phyloP scores from a whole-genome alignment of 2,329 filamentous ascomycete genomes.

The Ascochyta viciae-villosae region DNA sequence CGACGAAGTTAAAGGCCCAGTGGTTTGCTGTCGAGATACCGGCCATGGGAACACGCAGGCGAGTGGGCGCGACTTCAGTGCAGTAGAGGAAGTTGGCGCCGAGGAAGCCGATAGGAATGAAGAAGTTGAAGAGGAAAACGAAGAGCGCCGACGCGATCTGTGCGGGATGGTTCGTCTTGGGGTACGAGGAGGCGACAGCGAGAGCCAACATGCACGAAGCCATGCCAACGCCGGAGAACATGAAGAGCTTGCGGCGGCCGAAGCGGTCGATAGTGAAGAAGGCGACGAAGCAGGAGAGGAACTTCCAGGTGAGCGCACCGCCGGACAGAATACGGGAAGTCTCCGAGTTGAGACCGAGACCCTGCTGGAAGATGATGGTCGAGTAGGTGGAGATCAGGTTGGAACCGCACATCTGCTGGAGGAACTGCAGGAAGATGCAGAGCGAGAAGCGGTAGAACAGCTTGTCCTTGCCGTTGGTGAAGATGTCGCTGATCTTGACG shows the following conservation, averaged over 20 bases:
- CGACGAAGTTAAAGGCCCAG: slow-evolving; percentile 55
- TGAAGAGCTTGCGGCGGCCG: slow-evolving; percentile 66
- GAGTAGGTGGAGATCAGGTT: slow-evolving; percentile 60
- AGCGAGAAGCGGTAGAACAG: slow-evolving; percentile 68
- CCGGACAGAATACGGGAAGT: slow-evolving; percentile 69
- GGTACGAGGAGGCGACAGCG: slow-evolving; percentile 60
- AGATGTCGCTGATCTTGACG: slow-evolving; percentile 64
- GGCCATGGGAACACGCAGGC: slow-evolving; percentile 62
- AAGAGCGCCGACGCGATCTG: slow-evolving; percentile 63
- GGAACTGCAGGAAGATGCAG: slow-evolving; percentile 59
- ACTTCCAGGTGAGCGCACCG: slow-evolving; percentile 64
- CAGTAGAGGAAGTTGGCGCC: slow-evolving; percentile 68
- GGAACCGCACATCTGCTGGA: slow-evolving; percentile 60
- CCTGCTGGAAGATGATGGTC: slow-evolving; percentile 52
- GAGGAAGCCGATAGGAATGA: slow-evolving; percentile 66
- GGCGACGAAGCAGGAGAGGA: slow-evolving; percentile 65
- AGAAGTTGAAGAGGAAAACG: slow-evolving; percentile 67
- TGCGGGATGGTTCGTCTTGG: slow-evolving; percentile 54
- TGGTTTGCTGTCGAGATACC: slow-evolving; percentile 63
- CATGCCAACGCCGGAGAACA: slow-evolving; percentile 62
- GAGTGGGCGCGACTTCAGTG: slow-evolving; percentile 63
- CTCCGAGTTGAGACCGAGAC: slow-evolving; percentile 53
- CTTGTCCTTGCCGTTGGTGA: slow-evolving; percentile 65
- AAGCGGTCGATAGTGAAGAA: slow-evolving; percentile 76
- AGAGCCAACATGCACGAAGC: slow-evolving; percentile 62